These are phyloP conservation scores for Plasmodium sp. DNA, from an alignment of 169 alveolate species.

Conservation along the genomic window DNA sequence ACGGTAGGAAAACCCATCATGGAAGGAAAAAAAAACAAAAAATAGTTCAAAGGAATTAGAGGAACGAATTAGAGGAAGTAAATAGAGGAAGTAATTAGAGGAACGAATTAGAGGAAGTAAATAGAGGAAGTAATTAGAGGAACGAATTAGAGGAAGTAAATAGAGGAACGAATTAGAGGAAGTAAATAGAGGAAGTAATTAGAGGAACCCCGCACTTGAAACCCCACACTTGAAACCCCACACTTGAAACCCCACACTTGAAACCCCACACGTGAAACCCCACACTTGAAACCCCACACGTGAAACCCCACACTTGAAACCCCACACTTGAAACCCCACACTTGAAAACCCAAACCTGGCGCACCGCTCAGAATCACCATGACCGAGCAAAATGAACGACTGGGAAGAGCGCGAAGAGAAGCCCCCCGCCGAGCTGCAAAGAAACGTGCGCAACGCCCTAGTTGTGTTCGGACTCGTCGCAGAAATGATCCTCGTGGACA, in stretches of 20 bases:
- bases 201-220: no score
- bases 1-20: not conserved
- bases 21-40: not conserved
- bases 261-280: not conserved
- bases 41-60: not conserved
- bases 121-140: not conserved
- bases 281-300: not conserved
- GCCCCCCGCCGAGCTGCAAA: constrained; percentile 10
- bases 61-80: not conserved
- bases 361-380: not conserved
- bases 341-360: not conserved
- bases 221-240: no score
- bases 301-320: not conserved
- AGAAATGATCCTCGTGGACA: constrained; percentile 38
- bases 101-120: no score
- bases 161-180: no score
- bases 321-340: not conserved
- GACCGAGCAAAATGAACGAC: not conserved
- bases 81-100: no score
- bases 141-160: not conserved
- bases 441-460: constrained; percentile 14
- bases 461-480: constrained; percentile 41
- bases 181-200: no score
- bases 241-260: no score
- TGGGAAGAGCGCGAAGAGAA: not conserved